phyloP scores from a whole-genome alignment of 306 rosid species.

The Prunus fruticosa region DNA sequence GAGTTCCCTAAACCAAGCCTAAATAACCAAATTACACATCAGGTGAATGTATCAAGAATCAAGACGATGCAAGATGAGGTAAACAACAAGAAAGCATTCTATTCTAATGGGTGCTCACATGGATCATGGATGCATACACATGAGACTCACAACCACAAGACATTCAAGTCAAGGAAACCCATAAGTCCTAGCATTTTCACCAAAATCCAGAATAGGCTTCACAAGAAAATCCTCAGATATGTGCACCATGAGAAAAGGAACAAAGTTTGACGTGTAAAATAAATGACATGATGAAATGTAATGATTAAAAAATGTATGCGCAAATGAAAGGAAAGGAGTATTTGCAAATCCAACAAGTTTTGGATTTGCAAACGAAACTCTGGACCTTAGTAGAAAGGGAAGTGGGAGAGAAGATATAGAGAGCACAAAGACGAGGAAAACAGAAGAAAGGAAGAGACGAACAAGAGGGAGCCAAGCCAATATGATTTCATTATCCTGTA shows the following conservation, averaged over 20 bases:
- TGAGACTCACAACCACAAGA: background rate
- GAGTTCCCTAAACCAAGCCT: slow-evolving; percentile 97
- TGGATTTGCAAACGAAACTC: background rate
- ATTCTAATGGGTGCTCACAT: background rate
- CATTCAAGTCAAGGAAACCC: background rate
- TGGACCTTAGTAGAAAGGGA: background rate
- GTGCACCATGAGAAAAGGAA: background rate
- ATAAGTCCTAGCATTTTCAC: background rate
- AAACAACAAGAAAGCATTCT: background rate
- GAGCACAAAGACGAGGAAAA: background rate
- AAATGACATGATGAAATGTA: background rate
- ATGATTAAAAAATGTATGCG: background rate
- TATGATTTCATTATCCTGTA: background rate
- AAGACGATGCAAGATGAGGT: background rate
- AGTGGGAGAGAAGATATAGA: background rate
- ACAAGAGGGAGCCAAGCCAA: background rate
- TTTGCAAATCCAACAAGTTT: background rate
- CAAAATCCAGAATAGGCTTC: background rate
- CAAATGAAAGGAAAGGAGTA: background rate
- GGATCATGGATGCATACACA: background rate
- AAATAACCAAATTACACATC: slow-evolving; percentile 26
- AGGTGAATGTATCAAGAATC: slow-evolving; percentile 9
- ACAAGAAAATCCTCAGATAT: background rate
- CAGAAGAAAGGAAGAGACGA: background rate
- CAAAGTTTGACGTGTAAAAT: background rate